phyloP scores from a whole-genome alignment of 2,329 filamentous ascomycete genomes.

The Fusarium sp. region DNA sequence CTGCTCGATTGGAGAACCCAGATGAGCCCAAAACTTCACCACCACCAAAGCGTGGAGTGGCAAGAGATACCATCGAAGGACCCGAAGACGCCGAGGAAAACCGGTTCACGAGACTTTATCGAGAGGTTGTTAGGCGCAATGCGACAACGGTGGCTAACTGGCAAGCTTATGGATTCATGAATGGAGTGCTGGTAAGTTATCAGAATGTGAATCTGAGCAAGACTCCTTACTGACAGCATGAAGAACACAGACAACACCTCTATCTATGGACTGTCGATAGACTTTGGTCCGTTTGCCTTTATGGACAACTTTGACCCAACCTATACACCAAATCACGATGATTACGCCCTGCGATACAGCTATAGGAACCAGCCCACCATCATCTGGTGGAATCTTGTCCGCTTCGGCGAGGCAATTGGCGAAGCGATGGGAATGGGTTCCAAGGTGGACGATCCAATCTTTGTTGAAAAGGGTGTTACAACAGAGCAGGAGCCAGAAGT shows the following conservation, averaged over 20 bases:
- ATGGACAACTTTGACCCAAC: slow-evolving; percentile 94
- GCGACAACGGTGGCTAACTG: slow-evolving; percentile 88
- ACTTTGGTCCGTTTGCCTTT: slow-evolving; percentile 97
- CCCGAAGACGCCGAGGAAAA: slow-evolving; percentile 76
- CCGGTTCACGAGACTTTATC: slow-evolving; percentile 83
- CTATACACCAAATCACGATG: slow-evolving; percentile 98
- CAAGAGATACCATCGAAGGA: slow-evolving; percentile 69
- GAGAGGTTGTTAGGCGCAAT: slow-evolving; percentile 85
- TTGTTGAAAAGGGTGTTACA: slow-evolving; percentile 73
- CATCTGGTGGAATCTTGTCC: slow-evolving; percentile 98
- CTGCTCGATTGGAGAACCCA: slow-evolving; percentile 63
- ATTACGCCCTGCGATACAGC: slow-evolving; percentile 83
- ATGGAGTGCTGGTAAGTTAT: slow-evolving; percentile 74
- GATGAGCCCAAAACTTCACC: slow-evolving; percentile 55
- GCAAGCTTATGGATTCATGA: slow-evolving; percentile 99
- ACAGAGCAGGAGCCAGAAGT: slow-evolving; percentile 71
- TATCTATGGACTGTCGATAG: slow-evolving; percentile 84
- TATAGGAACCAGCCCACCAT: slow-evolving; percentile 95
- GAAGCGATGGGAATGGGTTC: slow-evolving; percentile 83
- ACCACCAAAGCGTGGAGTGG: slow-evolving; percentile 60
- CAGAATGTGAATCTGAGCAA: background rate
- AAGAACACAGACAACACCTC: slow-evolving; percentile 96
- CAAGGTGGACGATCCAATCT: slow-evolving; percentile 73
- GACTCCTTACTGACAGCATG: slow-evolving; percentile 39
- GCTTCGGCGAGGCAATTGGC: slow-evolving; percentile 86